phyloP scores from a whole-genome alignment of 257 asterid species.

The Buddleja alternifolia region DNA sequence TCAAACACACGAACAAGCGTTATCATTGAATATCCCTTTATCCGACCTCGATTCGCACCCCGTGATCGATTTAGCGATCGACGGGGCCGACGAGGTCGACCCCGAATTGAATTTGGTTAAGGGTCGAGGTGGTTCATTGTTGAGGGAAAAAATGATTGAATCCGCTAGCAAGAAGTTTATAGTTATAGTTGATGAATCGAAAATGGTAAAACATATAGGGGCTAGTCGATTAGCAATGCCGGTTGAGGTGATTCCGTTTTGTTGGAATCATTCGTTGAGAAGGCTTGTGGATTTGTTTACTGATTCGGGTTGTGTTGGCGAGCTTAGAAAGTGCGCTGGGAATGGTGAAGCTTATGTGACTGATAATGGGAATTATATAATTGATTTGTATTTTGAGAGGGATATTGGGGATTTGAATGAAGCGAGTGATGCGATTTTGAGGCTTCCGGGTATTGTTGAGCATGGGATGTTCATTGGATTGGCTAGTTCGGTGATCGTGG shows the following conservation, averaged over 20 bases:
- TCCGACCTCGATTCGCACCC: constrained; percentile 70
- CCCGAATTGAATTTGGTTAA: constrained; percentile 63
- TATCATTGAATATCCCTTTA: constrained; percentile 56
- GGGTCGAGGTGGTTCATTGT: constrained; percentile 65
- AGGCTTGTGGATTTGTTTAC: constrained; percentile 51
- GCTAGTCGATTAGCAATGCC: constrained; percentile 74
- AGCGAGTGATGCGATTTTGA: constrained; percentile 66
- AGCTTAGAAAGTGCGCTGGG: constrained; percentile 39
- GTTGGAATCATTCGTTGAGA: constrained; percentile 59
- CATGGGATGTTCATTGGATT: constrained; percentile 73
- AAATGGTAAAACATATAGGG: constrained; percentile 54
- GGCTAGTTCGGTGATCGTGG: constrained; percentile 63
- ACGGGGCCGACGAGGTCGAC: constrained; percentile 80
- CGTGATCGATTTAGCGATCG: constrained; percentile 60
- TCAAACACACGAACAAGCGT: constrained; percentile 55
- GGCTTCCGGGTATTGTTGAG: constrained; percentile 79
- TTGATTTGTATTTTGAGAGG: constrained; percentile 64
- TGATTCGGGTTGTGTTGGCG: constrained; percentile 55
- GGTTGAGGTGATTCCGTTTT: constrained; percentile 69
- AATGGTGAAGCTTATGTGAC: constrained; percentile 50
- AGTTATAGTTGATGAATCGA: constrained; percentile 63
- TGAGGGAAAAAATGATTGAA: constrained; percentile 72
- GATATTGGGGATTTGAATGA: constrained; percentile 63
- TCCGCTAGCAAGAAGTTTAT: constrained; percentile 52
- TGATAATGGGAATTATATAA: constrained; percentile 63